Conservation (phyloP, 148 eudicot genomes). For the Persicaria tinctoria region DNA sequence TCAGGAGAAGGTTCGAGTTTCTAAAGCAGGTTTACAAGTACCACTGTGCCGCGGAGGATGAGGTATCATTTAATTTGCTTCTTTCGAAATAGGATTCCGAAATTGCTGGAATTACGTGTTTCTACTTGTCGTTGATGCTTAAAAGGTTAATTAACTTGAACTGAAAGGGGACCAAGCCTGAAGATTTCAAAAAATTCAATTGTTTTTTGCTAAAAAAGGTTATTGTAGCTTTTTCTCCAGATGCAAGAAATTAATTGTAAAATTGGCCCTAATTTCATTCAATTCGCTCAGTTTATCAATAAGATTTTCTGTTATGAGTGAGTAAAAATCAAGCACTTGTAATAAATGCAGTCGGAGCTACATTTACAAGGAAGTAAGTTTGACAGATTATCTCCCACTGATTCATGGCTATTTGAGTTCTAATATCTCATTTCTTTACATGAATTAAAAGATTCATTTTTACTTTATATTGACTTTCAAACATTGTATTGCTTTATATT, state of each 20-base stretch:
- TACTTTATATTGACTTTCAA: background rate
- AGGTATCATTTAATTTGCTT: conserved; percentile 31
- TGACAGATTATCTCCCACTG: no score
- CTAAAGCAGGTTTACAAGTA: conserved; percentile 58
- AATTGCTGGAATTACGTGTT: background rate
- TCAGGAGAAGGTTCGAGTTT: conserved; percentile 57
- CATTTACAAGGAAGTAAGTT: no score
- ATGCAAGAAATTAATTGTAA: background rate
- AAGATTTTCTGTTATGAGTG: background rate
- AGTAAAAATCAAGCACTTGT: background rate
- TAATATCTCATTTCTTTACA: background rate
- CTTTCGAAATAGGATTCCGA: background rate
- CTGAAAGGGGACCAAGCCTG: no score
- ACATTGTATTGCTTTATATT: background rate
- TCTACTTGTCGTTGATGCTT: background rate
- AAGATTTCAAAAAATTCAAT: no score
- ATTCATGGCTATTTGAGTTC: background rate
- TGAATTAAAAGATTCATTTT: no score
- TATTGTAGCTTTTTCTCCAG: no score
- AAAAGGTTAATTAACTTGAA: no score
- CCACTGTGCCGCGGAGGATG: conserved; percentile 75
- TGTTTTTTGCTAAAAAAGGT: no score
- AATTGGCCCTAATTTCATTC: background rate
- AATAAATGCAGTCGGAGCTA: background rate
- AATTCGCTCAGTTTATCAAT: background rate